Percentiles rank a stretch among this genome's conserved stretches.
Conservation (phyloP, 805 yeast genomes). For the Candida yuanshanica region DNA sequence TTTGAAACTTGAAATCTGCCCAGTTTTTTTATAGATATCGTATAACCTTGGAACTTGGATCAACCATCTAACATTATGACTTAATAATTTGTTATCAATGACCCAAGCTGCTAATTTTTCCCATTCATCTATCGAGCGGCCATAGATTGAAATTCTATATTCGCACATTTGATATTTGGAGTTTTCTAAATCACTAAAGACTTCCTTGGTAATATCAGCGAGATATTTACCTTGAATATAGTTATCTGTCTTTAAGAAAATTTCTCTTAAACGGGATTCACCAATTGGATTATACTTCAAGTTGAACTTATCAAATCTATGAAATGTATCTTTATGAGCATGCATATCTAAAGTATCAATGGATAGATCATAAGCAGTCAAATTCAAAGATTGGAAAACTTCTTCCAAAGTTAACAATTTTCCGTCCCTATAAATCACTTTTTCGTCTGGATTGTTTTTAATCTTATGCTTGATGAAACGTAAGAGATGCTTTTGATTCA, state of each 20-base stretch:
- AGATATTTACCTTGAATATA: slow-evolving; percentile 81
- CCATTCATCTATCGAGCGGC: slow-evolving; percentile 89
- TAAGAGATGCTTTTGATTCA: slow-evolving; percentile 95
- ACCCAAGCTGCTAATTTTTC: slow-evolving; percentile 94
- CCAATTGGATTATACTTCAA: slow-evolving; percentile 97
- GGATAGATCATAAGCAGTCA: slow-evolving; percentile 91
- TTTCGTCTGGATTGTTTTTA: slow-evolving; percentile 79
- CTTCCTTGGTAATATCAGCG: slow-evolving; percentile 93
- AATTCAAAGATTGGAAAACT: slow-evolving; percentile 84
- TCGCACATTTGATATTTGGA: slow-evolving; percentile 97
- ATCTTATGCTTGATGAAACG: slow-evolving; percentile 93
- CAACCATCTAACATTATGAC: slow-evolving; percentile 96
- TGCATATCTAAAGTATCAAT: slow-evolving; percentile 99
- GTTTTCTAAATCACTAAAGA: slow-evolving; percentile 87
- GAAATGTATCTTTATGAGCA: slow-evolving; percentile 97
- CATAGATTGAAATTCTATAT: slow-evolving; percentile 91
- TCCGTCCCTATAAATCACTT: slow-evolving; percentile 91
- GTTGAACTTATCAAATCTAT: slow-evolving; percentile 95
- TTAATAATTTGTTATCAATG: slow-evolving; percentile 81
- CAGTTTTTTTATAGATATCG: slow-evolving; percentile 77
- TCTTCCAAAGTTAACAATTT: slow-evolving; percentile 78
- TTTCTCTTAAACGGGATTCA: slow-evolving; percentile 94
- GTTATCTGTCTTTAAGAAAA: slow-evolving; percentile 92
- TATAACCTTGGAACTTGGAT: slow-evolving; percentile 92
- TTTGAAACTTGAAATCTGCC: slow-evolving; percentile 63